These are phyloP conservation scores for Ustilago cynodontis DNA, from an alignment of 1,284 basidiomycete genomes.

Conservation along the genomic window DNA sequence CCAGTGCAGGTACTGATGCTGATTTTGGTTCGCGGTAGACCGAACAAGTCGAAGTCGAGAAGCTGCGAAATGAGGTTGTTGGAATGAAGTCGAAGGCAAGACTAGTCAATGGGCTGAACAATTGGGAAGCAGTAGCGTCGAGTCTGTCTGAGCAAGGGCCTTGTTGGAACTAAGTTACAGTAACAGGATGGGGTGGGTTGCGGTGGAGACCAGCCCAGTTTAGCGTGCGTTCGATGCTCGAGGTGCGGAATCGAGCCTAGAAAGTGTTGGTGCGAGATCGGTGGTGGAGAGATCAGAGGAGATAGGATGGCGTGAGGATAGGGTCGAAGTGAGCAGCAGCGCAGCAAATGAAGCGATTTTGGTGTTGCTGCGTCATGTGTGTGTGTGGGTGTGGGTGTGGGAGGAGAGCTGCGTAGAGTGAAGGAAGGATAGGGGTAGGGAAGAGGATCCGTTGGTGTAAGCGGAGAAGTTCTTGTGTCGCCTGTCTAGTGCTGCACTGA, in stretches of 20 bases:
- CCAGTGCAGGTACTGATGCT: neutral
- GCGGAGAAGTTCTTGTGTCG: neutral
- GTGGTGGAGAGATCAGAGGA: neutral
- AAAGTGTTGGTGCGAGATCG: neutral
- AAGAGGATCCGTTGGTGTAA: neutral
- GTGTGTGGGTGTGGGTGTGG: conserved; percentile 2
- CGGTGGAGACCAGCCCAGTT: neutral
- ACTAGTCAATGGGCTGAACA: no score
- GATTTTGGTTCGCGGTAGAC: conserved; percentile 3
- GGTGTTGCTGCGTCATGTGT: conserved; percentile 17
- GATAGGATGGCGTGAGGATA: neutral
- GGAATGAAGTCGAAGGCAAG: conserved; percentile 1
- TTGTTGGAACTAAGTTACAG: neutral
- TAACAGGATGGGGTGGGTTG: neutral
- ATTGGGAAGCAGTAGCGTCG: neutral
- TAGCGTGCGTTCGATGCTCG: neutral
- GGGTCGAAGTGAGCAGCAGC: conserved; percentile 7
- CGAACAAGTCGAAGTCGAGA: neutral
- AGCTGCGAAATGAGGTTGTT: conserved; percentile 13
- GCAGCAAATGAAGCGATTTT: conserved; percentile 18
- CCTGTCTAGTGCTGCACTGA: neutral
- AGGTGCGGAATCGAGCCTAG: neutral
- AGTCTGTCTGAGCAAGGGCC: neutral
- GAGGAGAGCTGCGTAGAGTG: neutral
- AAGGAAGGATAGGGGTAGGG: neutral